Percentiles rank a stretch among this genome's conserved stretches.
phyloP scores from a whole-genome alignment of 1,139 yeast species.

The Protomyces arabidopsidicola region DNA sequence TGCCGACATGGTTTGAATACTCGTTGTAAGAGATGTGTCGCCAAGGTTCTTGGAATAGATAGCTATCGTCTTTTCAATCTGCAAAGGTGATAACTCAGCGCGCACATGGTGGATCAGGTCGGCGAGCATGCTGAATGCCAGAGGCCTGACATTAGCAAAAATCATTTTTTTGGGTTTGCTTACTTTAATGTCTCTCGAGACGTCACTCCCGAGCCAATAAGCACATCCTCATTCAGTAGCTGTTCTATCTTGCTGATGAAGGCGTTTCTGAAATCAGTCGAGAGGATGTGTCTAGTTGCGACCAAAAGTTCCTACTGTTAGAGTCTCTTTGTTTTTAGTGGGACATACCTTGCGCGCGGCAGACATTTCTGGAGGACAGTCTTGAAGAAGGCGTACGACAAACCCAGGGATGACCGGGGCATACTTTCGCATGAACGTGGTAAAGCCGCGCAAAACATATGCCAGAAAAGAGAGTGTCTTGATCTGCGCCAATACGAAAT shows the following conservation, averaged over 20 bases:
- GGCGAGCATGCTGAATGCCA: conserved; percentile 94
- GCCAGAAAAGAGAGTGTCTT: conserved; percentile 95
- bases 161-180: conserved; percentile 33
- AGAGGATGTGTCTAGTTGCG: conserved; percentile 88
- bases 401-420: conserved; percentile 75
- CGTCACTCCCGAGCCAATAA: conserved; percentile 90
- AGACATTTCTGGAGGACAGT: conserved; percentile 93
- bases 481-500: conserved; percentile 89
- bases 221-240: conserved; percentile 76
- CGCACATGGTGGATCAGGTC: conserved; percentile 92
- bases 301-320: conserved; percentile 63
- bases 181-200: conserved; percentile 66
- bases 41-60: conserved; percentile 77
- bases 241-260: conserved; percentile 83
- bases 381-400: conserved; percentile 78
- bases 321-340: neutral
- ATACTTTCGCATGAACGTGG: conserved; percentile 61
- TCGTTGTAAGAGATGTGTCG: conserved; percentile 76
- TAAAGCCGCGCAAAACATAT: conserved; percentile 81
- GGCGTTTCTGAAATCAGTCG: conserved; percentile 76
- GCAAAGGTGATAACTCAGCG: conserved; percentile 73
- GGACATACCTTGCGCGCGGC: conserved; percentile 62
- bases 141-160: conserved; percentile 45
- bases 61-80: conserved; percentile 80
- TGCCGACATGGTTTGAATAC: conserved; percentile 97